Percentiles rank a stretch among this genome's conserved stretches.
These are phyloP conservation scores for Solanum verrucosum DNA, from an alignment of 257 asterid genomes.

Conservation along the genomic window DNA sequence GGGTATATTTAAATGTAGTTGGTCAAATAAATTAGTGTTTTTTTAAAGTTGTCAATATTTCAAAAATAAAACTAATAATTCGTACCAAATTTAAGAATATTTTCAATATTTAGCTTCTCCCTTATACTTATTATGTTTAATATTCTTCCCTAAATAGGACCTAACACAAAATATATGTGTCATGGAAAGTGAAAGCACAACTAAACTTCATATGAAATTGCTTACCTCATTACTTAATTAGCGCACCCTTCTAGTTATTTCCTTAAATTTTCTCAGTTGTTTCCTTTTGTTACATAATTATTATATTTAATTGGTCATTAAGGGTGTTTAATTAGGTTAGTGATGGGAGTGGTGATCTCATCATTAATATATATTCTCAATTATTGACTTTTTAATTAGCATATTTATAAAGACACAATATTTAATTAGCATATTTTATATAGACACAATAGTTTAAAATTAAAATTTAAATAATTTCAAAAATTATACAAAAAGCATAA, in stretches of 20 bases:
- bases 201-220: not conserved
- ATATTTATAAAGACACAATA: not conserved
- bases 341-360: not conserved
- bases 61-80: too few relatives aligned
- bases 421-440: too few relatives aligned
- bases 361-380: not conserved
- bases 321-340: not conserved
- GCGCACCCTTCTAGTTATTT: not conserved
- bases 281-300: not conserved
- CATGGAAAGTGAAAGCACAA: not conserved
- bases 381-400: not conserved
- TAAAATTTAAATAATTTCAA: too few relatives aligned
- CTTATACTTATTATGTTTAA: not conserved
- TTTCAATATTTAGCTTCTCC: not conserved
- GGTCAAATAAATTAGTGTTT: too few relatives aligned
- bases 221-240: not conserved
- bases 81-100: too few relatives aligned
- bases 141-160: not conserved
- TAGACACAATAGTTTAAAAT: too few relatives aligned
- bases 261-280: not conserved
- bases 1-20: too few relatives aligned
- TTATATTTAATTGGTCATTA: not conserved
- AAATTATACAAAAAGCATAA: too few relatives aligned
- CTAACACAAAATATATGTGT: not conserved
- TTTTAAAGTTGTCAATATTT: too few relatives aligned